phyloP scores from a whole-genome alignment of 2,329 filamentous ascomycete genomes.

The Fusarium musae region DNA sequence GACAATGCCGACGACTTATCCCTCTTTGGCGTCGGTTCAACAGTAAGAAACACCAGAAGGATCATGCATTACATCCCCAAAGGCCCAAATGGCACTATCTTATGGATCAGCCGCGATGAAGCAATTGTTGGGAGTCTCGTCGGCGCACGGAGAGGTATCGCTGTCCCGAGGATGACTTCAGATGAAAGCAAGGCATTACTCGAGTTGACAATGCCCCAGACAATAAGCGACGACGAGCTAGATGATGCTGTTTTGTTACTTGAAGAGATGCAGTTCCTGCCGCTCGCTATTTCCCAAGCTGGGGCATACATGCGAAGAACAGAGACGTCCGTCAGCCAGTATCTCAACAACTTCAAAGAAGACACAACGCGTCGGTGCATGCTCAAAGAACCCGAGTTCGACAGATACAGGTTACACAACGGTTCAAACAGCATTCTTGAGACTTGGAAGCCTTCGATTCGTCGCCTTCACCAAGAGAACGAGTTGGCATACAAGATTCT shows the following conservation, averaged over 20 bases:
- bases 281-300: constrained; percentile 49
- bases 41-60: background rate
- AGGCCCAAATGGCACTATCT: constrained; percentile 39
- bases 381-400: constrained; percentile 34
- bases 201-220: background rate
- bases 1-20: constrained; percentile 50
- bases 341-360: constrained; percentile 40
- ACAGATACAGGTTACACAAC: constrained; percentile 44
- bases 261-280: constrained; percentile 44
- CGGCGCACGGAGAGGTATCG: constrained; percentile 29
- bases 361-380: constrained; percentile 40
- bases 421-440: constrained; percentile 49
- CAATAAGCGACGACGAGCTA: background rate
- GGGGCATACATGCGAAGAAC: constrained; percentile 48
- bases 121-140: constrained; percentile 44
- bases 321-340: constrained; percentile 34
- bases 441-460: constrained; percentile 50
- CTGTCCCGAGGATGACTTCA: constrained; percentile 38
- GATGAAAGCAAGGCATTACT: constrained; percentile 30
- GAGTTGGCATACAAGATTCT: constrained; percentile 45
- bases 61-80: constrained; percentile 43
- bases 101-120: constrained; percentile 50
- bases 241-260: constrained; percentile 25
- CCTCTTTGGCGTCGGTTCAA: constrained; percentile 41
- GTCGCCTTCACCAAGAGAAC: constrained; percentile 45